These are phyloP conservation scores for Peziza echinospora DNA, from an alignment of 495 filamentous ascomycete genomes.

Conservation along the genomic window DNA sequence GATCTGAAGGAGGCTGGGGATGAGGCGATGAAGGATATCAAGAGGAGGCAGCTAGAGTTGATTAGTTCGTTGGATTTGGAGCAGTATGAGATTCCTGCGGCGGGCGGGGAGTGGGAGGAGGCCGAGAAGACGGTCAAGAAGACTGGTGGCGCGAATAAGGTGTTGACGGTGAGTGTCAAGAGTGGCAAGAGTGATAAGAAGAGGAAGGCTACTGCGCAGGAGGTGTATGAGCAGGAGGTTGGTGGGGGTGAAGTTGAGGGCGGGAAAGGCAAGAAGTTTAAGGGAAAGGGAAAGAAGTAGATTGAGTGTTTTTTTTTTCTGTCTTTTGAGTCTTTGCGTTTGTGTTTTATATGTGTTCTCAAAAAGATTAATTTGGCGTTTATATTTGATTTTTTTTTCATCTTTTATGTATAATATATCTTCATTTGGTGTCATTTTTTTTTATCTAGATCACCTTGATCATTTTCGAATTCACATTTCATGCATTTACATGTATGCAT, in stretches of 20 bases:
- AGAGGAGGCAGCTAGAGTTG: constrained; percentile 50
- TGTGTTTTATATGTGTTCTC: background rate
- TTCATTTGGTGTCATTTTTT: background rate
- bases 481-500: too few relatives aligned
- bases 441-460: background rate
- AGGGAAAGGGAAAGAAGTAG: constrained; percentile 21
- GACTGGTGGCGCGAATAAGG: constrained; percentile 35
- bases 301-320: background rate
- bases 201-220: constrained; percentile 50
- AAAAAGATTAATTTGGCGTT: background rate
- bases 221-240: constrained; percentile 37
- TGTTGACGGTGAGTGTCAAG: constrained; percentile 66
- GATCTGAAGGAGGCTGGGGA: constrained; percentile 71
- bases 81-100: constrained; percentile 35
- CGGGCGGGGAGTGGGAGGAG: constrained; percentile 43
- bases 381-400: background rate
- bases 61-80: constrained; percentile 79
- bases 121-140: constrained; percentile 58
- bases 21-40: constrained; percentile 43
- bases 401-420: background rate
- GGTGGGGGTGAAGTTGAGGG: constrained; percentile 26
- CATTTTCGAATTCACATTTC: background rate
- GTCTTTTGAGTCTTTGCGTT: background rate
- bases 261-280: constrained; percentile 36
- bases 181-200: constrained; percentile 38